Percentiles rank a stretch among this genome's conserved stretches.
phyloP scores from a whole-genome alignment of 352 stramenopile species.

The Globisporangium takayamanum region DNA sequence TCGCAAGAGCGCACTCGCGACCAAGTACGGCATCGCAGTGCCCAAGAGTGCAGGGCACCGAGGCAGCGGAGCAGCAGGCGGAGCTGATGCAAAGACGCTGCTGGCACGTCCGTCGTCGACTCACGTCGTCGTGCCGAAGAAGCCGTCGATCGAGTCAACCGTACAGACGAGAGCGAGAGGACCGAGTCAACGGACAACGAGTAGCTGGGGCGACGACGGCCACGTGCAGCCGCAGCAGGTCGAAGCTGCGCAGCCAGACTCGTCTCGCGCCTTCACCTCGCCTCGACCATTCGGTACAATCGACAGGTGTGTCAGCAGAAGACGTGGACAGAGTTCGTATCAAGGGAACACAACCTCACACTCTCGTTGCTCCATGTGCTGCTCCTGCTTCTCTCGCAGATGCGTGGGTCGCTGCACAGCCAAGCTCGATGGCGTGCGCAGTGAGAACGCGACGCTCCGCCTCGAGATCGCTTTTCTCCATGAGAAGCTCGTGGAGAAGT shows the following conservation, averaged over 20 bases:
- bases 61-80: neutral
- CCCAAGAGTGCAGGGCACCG: constrained; percentile 10
- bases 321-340: neutral
- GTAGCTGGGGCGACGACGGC: neutral
- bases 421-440: constrained; percentile 7
- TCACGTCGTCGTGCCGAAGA: neutral
- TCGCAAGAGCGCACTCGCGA: neutral
- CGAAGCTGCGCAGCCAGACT: neutral
- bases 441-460: constrained; percentile 24
- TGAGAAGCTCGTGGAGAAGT: constrained; percentile 31
- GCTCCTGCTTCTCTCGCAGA: too few species aligned
- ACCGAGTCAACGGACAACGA: neutral
- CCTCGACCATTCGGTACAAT: neutral
- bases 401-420: neutral
- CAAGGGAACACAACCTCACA: too few species aligned
- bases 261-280: constrained; percentile 3
- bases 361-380: neutral
- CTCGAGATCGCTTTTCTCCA: constrained; percentile 22
- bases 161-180: neutral
- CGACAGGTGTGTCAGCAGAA: neutral
- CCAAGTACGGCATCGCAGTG: constrained; percentile 1
- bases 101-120: constrained; percentile 9
- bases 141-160: neutral
- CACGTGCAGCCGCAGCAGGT: constrained; percentile 2
- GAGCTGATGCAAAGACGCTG: neutral